A percentile compares a stretch with the other conserved stretches of the same genome.
These are phyloP conservation scores for Rhodomyrtus psidioides DNA, from an alignment of 441 rosid species.

Conservation along the genomic window DNA sequence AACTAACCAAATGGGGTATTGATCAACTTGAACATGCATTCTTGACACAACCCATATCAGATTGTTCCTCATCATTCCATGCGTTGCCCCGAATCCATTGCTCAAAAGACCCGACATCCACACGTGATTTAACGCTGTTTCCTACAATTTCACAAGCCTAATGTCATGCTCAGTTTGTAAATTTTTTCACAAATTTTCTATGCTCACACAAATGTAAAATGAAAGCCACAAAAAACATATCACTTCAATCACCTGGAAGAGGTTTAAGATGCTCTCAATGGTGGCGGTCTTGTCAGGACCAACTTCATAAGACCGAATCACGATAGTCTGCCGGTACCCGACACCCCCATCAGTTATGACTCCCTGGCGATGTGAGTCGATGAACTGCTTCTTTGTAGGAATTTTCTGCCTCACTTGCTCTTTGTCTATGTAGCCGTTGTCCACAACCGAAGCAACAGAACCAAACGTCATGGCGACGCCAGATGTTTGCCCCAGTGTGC, in stretches of 20 bases:
- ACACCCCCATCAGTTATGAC: conserved; percentile 44
- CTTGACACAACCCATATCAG: conserved; percentile 81
- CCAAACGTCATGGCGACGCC: conserved; percentile 15
- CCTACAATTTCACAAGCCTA: conserved; percentile 19
- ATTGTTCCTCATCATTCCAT: conserved; percentile 60
- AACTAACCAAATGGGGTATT: conserved; percentile 57
- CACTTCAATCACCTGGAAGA: conserved; percentile 39
- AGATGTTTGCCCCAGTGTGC: conserved; percentile 10
- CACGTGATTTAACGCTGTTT: conserved; percentile 68
- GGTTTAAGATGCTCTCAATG: conserved; percentile 52
- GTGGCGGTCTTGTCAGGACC: conserved; percentile 63
- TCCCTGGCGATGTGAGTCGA: conserved; percentile 56
- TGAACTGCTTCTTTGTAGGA: conserved; percentile 50
- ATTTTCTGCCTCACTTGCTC: conserved; percentile 42
- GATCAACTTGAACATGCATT: conserved; percentile 55
- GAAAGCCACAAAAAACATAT: background rate
- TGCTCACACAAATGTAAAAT: background rate
- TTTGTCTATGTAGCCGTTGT: conserved; percentile 13
- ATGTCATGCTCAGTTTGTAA: background rate
- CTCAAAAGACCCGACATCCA: conserved; percentile 81
- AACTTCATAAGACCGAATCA: conserved; percentile 60
- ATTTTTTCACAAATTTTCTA: background rate
- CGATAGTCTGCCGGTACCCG: conserved; percentile 54
- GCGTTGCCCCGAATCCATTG: conserved; percentile 76
- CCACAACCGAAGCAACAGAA: conserved; percentile 10